Conservation (phyloP, 1,284 basidiomycete species). For the Inonotus hispidus region DNA sequence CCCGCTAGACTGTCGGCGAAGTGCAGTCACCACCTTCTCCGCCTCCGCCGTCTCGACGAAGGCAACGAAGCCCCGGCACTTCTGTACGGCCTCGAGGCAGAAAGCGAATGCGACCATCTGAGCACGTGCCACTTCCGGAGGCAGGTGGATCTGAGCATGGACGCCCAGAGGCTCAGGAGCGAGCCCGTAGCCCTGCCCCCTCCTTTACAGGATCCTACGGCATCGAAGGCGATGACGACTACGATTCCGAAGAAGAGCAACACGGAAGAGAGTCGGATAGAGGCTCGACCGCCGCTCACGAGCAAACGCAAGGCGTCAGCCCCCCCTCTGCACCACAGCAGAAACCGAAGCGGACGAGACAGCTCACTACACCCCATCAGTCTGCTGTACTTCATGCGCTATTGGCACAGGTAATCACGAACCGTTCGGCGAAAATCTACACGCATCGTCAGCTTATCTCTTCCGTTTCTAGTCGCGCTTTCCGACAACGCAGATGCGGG, state of each 20-base stretch:
- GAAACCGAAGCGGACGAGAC: constrained; percentile 64
- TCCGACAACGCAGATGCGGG: constrained; percentile 77
- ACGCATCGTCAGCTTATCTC: not conserved
- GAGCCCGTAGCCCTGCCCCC: constrained; percentile 8
- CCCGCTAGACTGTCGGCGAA: not conserved
- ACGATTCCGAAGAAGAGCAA: constrained; percentile 6
- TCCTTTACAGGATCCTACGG: constrained; percentile 9
- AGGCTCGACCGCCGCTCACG: not conserved
- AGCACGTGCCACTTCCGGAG: not conserved
- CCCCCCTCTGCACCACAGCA: constrained; percentile 41
- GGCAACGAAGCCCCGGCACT: constrained; percentile 15
- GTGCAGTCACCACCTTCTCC: constrained; percentile 9
- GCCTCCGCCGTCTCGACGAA: constrained; percentile 8
- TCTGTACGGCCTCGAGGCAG: constrained; percentile 8
- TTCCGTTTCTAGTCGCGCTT: constrained; percentile 61
- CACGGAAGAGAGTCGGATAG: constrained; percentile 1
- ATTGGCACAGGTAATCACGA: constrained; percentile 58
- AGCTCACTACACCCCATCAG: constrained; percentile 79
- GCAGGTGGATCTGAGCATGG: constrained; percentile 2
- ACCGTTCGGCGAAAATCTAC: not conserved
- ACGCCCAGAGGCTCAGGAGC: not conserved
- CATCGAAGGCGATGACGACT: constrained; percentile 7
- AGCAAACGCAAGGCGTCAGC: not conserved
- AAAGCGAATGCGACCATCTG: constrained; percentile 15
- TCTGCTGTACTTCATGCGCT: constrained; percentile 75